phyloP scores from a whole-genome alignment of 208 protist genomes.

The Strigomonas galati region DNA sequence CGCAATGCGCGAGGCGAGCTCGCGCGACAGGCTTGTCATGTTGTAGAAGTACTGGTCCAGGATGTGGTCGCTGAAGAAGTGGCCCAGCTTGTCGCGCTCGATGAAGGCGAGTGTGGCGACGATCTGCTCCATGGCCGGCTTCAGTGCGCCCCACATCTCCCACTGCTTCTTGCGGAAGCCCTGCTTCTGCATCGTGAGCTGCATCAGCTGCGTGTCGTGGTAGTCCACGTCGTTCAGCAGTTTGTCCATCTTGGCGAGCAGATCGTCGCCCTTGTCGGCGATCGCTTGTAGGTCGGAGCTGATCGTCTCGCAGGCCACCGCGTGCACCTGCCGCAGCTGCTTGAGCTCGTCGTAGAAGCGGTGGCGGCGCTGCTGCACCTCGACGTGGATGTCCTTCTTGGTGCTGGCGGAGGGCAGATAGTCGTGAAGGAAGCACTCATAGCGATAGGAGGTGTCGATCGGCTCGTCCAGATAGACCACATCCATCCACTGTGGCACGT shows the following conservation, averaged over 20 bases:
- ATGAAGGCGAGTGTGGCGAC: slow-evolving; percentile 39
- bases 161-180: slow-evolving; percentile 34
- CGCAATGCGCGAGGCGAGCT: slow-evolving; percentile 46
- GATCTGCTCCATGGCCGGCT: slow-evolving; percentile 32
- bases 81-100: slow-evolving; percentile 57
- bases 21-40: slow-evolving; percentile 32
- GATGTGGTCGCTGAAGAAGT: slow-evolving; percentile 39
- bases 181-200: slow-evolving; percentile 36
- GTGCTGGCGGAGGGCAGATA: slow-evolving; percentile 15
- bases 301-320: slow-evolving; percentile 21
- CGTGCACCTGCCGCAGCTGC: slow-evolving; percentile 20
- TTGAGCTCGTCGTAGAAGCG: slow-evolving; percentile 27
- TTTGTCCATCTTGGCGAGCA: slow-evolving; percentile 41
- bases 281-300: slow-evolving; percentile 44
- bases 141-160: slow-evolving; percentile 50
- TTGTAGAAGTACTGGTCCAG: slow-evolving; percentile 46
- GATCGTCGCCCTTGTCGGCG: slow-evolving; percentile 20
- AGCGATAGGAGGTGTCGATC: background rate
- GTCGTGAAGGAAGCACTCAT: slow-evolving; percentile 11
- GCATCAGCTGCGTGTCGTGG: slow-evolving; percentile 47
- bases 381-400: slow-evolving; percentile 18
- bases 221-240: slow-evolving; percentile 51
- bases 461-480: slow-evolving; percentile 29
- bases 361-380: slow-evolving; percentile 28
- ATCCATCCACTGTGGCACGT: slow-evolving; percentile 16